A percentile compares a stretch with the other conserved stretches of the same genome.
These are phyloP conservation scores for Symbiodinium pilosum DNA, from an alignment of 73 alveolate species.

Conservation along the genomic window DNA sequence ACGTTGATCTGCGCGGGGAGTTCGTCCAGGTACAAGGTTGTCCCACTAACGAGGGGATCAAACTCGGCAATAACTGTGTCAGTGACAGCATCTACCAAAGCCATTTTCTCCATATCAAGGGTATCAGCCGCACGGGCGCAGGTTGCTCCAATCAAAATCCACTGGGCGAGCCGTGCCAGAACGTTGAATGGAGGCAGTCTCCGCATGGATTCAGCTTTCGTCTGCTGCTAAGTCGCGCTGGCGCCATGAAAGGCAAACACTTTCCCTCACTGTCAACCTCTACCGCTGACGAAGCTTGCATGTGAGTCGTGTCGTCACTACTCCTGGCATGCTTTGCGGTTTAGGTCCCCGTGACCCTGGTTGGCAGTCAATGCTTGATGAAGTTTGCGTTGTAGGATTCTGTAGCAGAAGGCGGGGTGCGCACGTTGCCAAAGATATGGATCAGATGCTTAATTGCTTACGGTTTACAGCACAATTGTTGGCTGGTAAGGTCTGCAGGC, in stretches of 20 bases:
- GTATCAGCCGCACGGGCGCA: not conserved
- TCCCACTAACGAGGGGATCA: not conserved
- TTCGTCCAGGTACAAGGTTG: not conserved
- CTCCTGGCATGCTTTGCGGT: too few relatives aligned
- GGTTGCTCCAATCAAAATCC: not conserved
- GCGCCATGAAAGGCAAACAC: not conserved
- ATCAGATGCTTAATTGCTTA: too few relatives aligned
- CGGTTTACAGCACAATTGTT: too few relatives aligned
- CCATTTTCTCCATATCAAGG: not conserved
- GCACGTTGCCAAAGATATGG: too few relatives aligned
- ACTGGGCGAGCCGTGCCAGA: not conserved
- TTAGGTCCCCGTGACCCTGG: too few relatives aligned
- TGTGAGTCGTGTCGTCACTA: too few relatives aligned
- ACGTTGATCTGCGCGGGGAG: constrained; percentile 9
- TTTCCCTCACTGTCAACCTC: not conserved
- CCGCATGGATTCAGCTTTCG: not conserved
- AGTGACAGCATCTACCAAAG: constrained; percentile 1
- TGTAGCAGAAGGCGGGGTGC: too few relatives aligned
- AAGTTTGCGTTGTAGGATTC: too few relatives aligned
- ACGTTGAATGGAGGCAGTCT: not conserved
- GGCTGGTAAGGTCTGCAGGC: too few relatives aligned
- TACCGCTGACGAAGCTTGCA: too few relatives aligned
- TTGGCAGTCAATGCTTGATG: too few relatives aligned
- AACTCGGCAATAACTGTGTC: not conserved
- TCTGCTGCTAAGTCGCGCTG: not conserved